A percentile compares a stretch with the other conserved stretches of the same genome.
phyloP scores from a whole-genome alignment of 1,284 basidiomycete species.

The Blastosporella zonata region DNA sequence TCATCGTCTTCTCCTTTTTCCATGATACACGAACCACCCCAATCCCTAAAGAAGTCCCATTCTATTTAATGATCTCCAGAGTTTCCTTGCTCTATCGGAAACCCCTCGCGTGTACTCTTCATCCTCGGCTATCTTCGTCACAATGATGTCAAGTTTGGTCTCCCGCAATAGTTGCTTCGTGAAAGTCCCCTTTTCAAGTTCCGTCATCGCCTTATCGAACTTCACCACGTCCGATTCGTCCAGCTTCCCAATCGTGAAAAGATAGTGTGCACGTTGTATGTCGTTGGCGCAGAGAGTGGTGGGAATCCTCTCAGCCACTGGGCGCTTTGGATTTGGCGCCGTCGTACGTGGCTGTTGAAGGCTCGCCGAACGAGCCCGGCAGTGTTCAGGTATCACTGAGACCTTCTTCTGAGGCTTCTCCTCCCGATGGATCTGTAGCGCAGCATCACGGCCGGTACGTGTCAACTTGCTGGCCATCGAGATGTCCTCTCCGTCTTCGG shows the following conservation, averaged over 20 bases:
- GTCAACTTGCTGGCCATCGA: too few species aligned
- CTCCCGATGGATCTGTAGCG: too few species aligned
- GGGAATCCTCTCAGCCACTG: constrained; percentile 5
- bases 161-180: constrained; percentile 21
- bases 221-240: constrained; percentile 11
- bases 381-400: too few species aligned
- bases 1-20: too few species aligned
- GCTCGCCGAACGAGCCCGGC: too few species aligned
- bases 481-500: too few species aligned
- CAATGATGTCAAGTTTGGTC: constrained; percentile 18
- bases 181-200: constrained; percentile 23
- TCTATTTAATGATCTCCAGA: constrained; percentile 10
- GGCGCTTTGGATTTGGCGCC: neutral
- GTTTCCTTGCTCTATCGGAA: constrained; percentile 4
- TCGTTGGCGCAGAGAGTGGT: constrained; percentile 19
- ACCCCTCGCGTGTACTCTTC: constrained; percentile 3
- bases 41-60: neutral
- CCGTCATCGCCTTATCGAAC: constrained; percentile 20
- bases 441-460: too few species aligned
- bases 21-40: neutral
- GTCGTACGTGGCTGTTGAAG: too few species aligned
- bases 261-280: constrained; percentile 20
- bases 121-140: constrained; percentile 20
- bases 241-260: constrained; percentile 20
- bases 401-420: too few species aligned